Evolutionary conservation across 139 green algal genomes (phyloP), one percentile per base, ranked within the genome.

Genomic region (Chlamydomonas incerta): DNA sequence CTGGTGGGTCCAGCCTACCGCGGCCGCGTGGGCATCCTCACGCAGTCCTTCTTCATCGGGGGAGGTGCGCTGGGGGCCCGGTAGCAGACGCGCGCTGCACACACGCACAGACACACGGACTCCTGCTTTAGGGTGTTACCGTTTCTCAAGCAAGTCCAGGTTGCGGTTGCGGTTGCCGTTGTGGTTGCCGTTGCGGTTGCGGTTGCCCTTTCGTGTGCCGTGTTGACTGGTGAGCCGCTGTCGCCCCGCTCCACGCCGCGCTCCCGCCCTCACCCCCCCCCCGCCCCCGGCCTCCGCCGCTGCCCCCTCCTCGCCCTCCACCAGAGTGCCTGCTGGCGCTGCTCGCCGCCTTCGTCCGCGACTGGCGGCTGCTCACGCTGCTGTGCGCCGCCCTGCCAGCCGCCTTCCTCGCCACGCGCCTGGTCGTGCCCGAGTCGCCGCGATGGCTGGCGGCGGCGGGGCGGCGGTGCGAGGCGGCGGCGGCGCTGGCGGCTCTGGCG

Each of bases 391-490:
- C 34, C 6, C 57, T 69, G 8, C 0, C 34, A 10, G 58, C 34
- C 34, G 47, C 67, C 47, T 81, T 74, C 71, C 55, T 87, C 9
- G 34, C 74, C 31, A 81, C 35, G 2, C 29, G 28, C 46, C 65
- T 20, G 47, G 23, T 75, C 33, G 67, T 75, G 46, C 63, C 41
- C 3, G 80, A 86, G 80, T 86, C 80, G 50, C 80, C 80, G 10
- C 41, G 80, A 3, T 86, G 80, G 80, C 80, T 86, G 33, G 80
- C 80, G 34, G 69, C 52, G 23, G 13, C 24, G 80, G 80, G 74
- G 11, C 33, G 57, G 57, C 33, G 74, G 74, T 1, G 13, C 23
- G 29, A 34, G 34, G 74, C 74, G 33, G 74, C 74, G 33, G 57
- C 33, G 74, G 57, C 57, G 57, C 74, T 81, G 74, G 57, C 55